These are phyloP conservation scores for Collybia sordida DNA, from an alignment of 768 basidiomycete genomes.

Conservation along the genomic window DNA sequence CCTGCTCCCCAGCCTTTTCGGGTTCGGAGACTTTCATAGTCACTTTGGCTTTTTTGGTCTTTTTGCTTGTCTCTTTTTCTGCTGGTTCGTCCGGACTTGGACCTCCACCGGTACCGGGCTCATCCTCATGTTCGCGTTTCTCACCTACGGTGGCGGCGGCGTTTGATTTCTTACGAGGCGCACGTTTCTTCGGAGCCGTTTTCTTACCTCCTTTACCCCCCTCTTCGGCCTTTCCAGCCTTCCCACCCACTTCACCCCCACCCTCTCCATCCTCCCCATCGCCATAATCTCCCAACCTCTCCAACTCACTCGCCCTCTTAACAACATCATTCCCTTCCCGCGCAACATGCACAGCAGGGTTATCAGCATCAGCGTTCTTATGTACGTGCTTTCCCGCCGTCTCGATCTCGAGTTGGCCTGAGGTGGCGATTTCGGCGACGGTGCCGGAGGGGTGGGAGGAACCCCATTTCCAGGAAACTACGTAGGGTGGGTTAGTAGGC, in stretches of 20 bases:
- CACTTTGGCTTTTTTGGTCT: constrained; percentile 22
- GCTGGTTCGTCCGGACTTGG: constrained; percentile 7
- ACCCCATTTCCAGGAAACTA: constrained; percentile 28
- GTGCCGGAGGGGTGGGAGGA: constrained; percentile 19
- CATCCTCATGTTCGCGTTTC: constrained; percentile 11
- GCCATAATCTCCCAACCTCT: constrained; percentile 8
- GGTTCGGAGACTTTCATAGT: constrained; percentile 3
- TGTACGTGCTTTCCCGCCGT: constrained; percentile 24
- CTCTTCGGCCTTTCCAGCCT: too few relatives aligned
- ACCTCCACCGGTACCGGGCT: constrained; percentile 7
- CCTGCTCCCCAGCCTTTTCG: constrained; percentile 5
- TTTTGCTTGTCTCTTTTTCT: constrained; percentile 18
- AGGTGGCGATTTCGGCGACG: constrained; percentile 21
- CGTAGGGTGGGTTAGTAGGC: background rate
- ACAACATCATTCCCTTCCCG: constrained; percentile 26
- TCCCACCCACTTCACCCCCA: too few relatives aligned
- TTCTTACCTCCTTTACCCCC: too few relatives aligned
- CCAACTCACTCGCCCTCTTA: constrained; percentile 26
- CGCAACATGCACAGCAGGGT: constrained; percentile 26
- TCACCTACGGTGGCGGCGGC: constrained; percentile 9
- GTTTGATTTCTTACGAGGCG: constrained; percentile 8
- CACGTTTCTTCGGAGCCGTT: constrained; percentile 15
- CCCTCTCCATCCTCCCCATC: too few relatives aligned
- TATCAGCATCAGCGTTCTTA: constrained; percentile 23
- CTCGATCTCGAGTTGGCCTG: constrained; percentile 25